Evolutionary conservation across 108 stramenopile species (phyloP), one percentile per base, ranked within the genome.

Genomic region (Seminavis robusta): DNA sequence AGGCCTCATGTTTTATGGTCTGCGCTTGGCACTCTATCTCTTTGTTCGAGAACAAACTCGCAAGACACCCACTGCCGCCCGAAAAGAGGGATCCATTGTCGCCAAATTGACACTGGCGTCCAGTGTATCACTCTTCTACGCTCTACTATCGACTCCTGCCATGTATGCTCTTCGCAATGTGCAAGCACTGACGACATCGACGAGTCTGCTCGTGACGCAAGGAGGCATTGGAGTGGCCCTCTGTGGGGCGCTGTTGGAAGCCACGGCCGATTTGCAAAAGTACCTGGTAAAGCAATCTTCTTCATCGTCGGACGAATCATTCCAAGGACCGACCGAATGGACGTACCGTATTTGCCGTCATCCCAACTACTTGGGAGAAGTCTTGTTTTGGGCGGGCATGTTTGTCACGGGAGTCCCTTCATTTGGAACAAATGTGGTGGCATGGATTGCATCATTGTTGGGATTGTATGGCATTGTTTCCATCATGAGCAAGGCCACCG

Each of bases 321-420:
- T 73, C 53, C 24, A 15, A 8, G 72, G 72, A 46, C 72, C 72
- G 1, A 49, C 65, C 16, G 50, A 41, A 7, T 40, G 67, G 9
- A 40, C 41, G 1, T 87, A 83, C 62, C 41, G 50, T n/a, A 31
- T 81, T 1, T 71, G 59, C 25, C 69, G 87, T 6, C 87, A 88
- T 65, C 87, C 87, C 27, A 88, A 88, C 32, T 88, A 84, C 39
- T 49, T 76, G 17, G 87, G 79, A 0, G 87, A 88, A 56, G 69
- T 85, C 0, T 37, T 84, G 30, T 81, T 78, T 72, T 88, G 87
- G 87, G 29, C 74, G 9, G 87, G 87, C 8, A 24, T 82, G 1
- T 78, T 70, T 45, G 49, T 74, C 15, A 65, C 51, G 5, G 86
- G 86, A 1, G 28, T 38, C 19, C 74, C 77, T 1, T 77, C 70